Evolutionary conservation across 164 flowering plant species (phyloP).

Genomic region (Liquidambar formosana): DNA sequence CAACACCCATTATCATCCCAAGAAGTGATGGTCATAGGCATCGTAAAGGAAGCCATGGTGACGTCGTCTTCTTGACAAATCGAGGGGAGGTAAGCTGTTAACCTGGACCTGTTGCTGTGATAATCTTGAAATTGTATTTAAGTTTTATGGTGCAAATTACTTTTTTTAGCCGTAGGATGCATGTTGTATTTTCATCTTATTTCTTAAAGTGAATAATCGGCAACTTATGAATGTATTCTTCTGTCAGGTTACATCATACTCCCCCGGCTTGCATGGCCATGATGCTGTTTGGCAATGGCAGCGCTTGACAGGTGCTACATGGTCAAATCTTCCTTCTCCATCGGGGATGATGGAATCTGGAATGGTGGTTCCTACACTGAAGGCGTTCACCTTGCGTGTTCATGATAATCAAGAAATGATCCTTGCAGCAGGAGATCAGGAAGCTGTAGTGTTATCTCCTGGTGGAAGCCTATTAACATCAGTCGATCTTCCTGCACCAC

Average conservation of each 20-base stretch:
- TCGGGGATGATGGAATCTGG: constrained; percentile 78
- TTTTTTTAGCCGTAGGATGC: background rate
- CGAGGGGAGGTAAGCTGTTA: constrained; percentile 85
- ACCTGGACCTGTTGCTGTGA: background rate
- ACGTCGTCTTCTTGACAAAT: constrained; percentile 88
- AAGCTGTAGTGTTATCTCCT: constrained; percentile 80
- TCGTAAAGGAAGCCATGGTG: constrained; percentile 95
- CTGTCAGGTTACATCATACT: constrained; percentile 83
- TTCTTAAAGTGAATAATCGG: background rate
- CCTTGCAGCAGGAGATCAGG: constrained; percentile 94
- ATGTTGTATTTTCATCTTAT: background rate
- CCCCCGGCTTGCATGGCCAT: constrained; percentile 88
- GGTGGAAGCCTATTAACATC: constrained; percentile 72
- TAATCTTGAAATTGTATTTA: background rate
- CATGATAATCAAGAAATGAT: constrained; percentile 71
- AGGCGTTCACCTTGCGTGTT: constrained; percentile 57
- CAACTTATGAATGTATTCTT: background rate
- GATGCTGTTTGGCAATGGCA: constrained; percentile 96
- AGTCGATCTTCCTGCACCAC: constrained; percentile 80
- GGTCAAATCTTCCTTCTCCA: constrained; percentile 95
- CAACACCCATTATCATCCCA: constrained; percentile 87
- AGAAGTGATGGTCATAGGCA: constrained; percentile 86
- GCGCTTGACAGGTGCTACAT: constrained; percentile 81
- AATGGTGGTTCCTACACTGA: constrained; percentile 76
- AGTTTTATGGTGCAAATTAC: background rate